These are phyloP conservation scores for Boletus smithii DNA, from an alignment of 1,284 basidiomycete species.

Conservation along the genomic window DNA sequence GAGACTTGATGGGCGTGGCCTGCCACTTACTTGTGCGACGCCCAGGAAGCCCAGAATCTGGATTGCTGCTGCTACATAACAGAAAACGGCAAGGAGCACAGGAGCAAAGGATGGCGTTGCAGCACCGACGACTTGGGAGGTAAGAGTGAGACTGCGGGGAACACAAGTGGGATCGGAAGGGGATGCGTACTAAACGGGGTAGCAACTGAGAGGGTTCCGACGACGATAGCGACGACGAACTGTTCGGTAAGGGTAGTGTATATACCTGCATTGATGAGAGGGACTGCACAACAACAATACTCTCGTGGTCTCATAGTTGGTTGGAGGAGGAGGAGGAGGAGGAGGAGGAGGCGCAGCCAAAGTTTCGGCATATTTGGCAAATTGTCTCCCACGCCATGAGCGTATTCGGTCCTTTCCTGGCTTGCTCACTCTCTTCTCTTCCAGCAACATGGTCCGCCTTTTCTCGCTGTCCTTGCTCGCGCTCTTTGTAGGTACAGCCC, in stretches of 20 bases:
- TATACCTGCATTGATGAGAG: constrained; percentile 82
- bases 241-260: constrained; percentile 80
- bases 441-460: constrained; percentile 43
- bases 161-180: not conserved
- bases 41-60: constrained; percentile 83
- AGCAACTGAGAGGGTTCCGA: constrained; percentile 73
- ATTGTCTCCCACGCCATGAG: constrained; percentile 20
- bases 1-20: not conserved
- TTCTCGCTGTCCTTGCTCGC: constrained; percentile 39
- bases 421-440: not conserved
- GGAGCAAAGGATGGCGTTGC: constrained; percentile 71
- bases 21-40: constrained; percentile 62
- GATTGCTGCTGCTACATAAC: constrained; percentile 66
- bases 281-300: constrained; percentile 82
- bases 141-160: constrained; percentile 7
- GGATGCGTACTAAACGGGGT: constrained; percentile 68
- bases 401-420: too few species aligned
- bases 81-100: constrained; percentile 72
- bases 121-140: constrained; percentile 73
- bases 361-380: constrained; percentile 14
- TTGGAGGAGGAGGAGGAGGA: not conserved
- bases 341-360: not conserved
- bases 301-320: constrained; percentile 59
- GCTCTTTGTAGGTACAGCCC: constrained; percentile 32
- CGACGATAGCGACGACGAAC: constrained; percentile 62